Evolutionary conservation across 257 asterid species (phyloP), one percentile per base, ranked within the genome.

Genomic region (Linderniella brevidens): DNA sequence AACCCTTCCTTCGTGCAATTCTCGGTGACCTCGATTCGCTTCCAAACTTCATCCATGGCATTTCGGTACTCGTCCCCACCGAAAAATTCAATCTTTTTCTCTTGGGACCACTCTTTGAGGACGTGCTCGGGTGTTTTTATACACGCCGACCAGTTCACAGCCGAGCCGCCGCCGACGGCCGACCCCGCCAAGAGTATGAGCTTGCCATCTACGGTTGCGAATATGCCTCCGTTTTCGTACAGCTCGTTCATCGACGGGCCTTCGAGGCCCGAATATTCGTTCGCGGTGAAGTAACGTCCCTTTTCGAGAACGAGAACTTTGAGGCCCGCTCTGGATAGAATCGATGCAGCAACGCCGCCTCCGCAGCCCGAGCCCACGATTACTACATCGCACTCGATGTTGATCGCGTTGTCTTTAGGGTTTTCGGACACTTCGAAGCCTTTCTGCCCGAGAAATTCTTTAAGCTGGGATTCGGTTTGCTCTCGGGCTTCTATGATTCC

Each of bases 81-180:
- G 53, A 75, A 87, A 5, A 80, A 60, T 0, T 71, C 46, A 13
- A 87, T 66, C 1, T 68, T 63, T 1, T 60, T 43, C 37, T 68
- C 72, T 1, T 45, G 6, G 0, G 69, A 66, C 97, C 95, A 87
- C 54, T 80, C 93, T 0, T 72, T 53, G 19, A 75, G 64, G 50
- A 83, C 77, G 14, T 25, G 38, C 0, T 37, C 15, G 0, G 97
- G 97, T 0, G 97, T 73, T 51, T 56, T 69, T 0, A 87, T 65
- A 49, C 80, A 69, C 9, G 93, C 97, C 0, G 97, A 80, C 95
- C 95, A 87, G 51, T 87, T 87, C 7, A 87, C 56, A 0, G 97
- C 88, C 0, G 97, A 73, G 57, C 97, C 97, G 4, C 97, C 95
- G n/a, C 97, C 97, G 13, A 87, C 95, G 2, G 93, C 78, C 10